Conservation (phyloP, 805 yeast genomes). For the Myxozyma mucilagina region DNA sequence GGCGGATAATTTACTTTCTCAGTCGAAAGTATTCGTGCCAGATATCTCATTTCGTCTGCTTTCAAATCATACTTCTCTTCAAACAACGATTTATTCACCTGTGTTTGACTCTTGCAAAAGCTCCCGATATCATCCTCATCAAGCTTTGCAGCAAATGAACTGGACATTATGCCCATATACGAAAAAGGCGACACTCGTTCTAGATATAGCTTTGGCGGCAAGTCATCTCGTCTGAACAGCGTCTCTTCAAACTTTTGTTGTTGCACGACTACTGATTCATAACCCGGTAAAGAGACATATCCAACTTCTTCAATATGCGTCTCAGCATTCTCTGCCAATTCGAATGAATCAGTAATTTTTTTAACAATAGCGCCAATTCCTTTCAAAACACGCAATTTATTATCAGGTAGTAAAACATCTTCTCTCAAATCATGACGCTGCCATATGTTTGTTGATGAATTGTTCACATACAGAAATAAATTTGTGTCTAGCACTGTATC, state of each 20-base stretch:
- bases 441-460: background rate
- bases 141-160: background rate
- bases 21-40: background rate
- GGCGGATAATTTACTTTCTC: background rate
- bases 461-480: background rate
- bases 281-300: background rate
- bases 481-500: background rate
- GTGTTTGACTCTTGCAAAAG: background rate
- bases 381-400: background rate
- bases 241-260: background rate
- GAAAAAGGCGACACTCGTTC: slow-evolving; percentile 17
- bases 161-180: slow-evolving; percentile 13
- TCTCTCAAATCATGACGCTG: background rate
- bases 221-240: background rate
- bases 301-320: background rate
- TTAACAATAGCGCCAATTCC: background rate
- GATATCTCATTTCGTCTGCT: background rate
- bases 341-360: background rate
- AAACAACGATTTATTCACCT: background rate
- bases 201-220: slow-evolving; percentile 1
- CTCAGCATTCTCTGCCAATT: background rate
- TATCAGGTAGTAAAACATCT: background rate
- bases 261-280: background rate
- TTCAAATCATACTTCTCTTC: slow-evolving; percentile 1
- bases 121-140: background rate